Evolutionary conservation across 352 stramenopile species (phyloP).

Genomic region (Pythium monospermum): DNA sequence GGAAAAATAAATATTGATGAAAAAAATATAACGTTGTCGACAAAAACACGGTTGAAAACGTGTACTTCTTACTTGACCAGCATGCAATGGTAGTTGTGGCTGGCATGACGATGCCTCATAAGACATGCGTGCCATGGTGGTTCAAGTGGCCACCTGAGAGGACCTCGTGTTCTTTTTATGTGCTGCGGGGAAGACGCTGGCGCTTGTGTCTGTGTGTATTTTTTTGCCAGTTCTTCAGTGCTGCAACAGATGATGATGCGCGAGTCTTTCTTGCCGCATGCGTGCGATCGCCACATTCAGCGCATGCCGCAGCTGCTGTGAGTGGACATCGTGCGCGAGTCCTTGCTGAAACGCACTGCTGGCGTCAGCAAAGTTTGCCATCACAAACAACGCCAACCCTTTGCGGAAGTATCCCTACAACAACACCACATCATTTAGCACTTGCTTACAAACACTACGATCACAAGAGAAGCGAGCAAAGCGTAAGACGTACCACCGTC

Average conservation of each 20-base stretch:
- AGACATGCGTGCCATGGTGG: too few species aligned
- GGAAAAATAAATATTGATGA: too few species aligned
- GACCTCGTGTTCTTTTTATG: too few species aligned
- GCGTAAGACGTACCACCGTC: constrained; percentile 36
- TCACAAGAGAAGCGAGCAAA: constrained; percentile 14
- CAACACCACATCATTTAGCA: neutral
- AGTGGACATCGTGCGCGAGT: constrained; percentile 57
- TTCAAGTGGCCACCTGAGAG: too few species aligned
- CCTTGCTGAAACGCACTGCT: constrained; percentile 57
- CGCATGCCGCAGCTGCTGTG: constrained; percentile 47
- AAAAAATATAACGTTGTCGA: too few species aligned
- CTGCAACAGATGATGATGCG: neutral
- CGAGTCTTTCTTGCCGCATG: constrained; percentile 9
- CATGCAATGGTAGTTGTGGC: too few species aligned
- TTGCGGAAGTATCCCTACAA: constrained; percentile 63
- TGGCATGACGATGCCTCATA: too few species aligned
- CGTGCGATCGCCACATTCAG: constrained; percentile 37
- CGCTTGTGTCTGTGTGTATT: too few species aligned
- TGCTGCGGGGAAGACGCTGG: too few species aligned
- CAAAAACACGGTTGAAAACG: too few species aligned
- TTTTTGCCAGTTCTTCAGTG: neutral
- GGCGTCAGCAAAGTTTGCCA: constrained; percentile 46
- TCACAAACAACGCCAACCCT: constrained; percentile 49
- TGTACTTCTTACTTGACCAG: too few species aligned
- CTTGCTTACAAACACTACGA: constrained; percentile 35